A percentile compares a stretch with the other conserved stretches of the same genome.
Evolutionary conservation across 1,284 basidiomycete genomes (phyloP).

Genomic region (Leucoagaricus sp.): DNA sequence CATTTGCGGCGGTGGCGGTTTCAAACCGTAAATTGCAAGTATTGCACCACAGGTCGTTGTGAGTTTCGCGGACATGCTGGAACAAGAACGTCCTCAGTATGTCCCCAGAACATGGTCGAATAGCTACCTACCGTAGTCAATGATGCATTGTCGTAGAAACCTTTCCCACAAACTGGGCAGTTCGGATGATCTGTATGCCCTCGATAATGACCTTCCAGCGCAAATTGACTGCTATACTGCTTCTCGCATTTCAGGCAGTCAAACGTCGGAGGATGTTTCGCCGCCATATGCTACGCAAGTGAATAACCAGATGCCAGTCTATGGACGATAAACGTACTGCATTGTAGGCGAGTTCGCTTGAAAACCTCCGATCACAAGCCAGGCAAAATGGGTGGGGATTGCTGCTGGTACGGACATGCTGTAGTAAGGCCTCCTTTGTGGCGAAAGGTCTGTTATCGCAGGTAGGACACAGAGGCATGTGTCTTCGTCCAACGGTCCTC

Average conservation of each 20-base stretch:
- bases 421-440: slow-evolving; percentile 35
- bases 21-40: slow-evolving; percentile 22
- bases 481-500: slow-evolving; percentile 1
- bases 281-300: slow-evolving; percentile 33
- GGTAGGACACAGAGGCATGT: slow-evolving; percentile 15
- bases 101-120: background rate
- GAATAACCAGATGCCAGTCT: background rate
- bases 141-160: slow-evolving; percentile 32
- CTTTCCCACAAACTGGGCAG: slow-evolving; percentile 39
- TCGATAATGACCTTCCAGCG: slow-evolving; percentile 44
- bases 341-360: slow-evolving; percentile 31
- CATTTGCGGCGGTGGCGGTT: slow-evolving; percentile 20
- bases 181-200: slow-evolving; percentile 43
- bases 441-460: slow-evolving; percentile 35
- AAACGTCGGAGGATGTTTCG: slow-evolving; percentile 37
- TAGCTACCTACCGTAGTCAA: slow-evolving; percentile 31
- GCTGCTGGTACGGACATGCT: slow-evolving; percentile 35
- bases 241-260: slow-evolving; percentile 34
- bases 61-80: slow-evolving; percentile 23
- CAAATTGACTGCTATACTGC: slow-evolving; percentile 32
- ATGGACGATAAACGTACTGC: slow-evolving; percentile 28
- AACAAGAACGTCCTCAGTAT: background rate
- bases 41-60: slow-evolving; percentile 23
- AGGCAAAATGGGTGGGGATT: slow-evolving; percentile 34
- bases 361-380: slow-evolving; percentile 34